Percentiles rank a stretch among this genome's conserved stretches.
phyloP scores from a whole-genome alignment of 129 eudicot species.

The Oenanthe sinensis region DNA sequence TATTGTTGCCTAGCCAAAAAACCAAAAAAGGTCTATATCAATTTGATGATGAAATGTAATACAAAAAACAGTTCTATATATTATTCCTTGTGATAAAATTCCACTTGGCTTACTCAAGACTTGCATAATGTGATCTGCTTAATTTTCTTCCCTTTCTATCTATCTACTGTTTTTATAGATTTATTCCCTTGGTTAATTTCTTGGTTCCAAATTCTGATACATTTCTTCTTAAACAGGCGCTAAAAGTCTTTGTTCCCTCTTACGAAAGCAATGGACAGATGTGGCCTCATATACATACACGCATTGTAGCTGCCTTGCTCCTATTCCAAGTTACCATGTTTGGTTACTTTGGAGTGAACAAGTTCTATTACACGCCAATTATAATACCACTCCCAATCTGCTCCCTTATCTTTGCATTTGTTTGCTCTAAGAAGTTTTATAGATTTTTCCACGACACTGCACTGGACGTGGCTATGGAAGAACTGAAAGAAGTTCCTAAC shows the following conservation, averaged over 20 bases:
- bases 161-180: background rate
- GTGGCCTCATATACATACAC: slow-evolving; percentile 84
- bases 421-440: slow-evolving; percentile 56
- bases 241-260: slow-evolving; percentile 70
- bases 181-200: slow-evolving; percentile 23
- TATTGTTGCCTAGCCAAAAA: background rate
- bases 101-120: background rate
- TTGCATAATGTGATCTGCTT: background rate
- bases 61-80: background rate
- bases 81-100: background rate
- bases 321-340: slow-evolving; percentile 74
- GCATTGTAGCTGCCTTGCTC: slow-evolving; percentile 57
- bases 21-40: background rate
- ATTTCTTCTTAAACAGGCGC: slow-evolving; percentile 27
- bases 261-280: slow-evolving; percentile 83
- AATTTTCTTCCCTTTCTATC: background rate
- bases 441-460: slow-evolving; percentile 58
- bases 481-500: slow-evolving; percentile 53
- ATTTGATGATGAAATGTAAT: background rate
- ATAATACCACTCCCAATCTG: slow-evolving; percentile 62
- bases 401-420: slow-evolving; percentile 45
- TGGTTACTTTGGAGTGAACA: slow-evolving; percentile 63
- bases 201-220: background rate
- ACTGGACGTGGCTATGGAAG: slow-evolving; percentile 52
- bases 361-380: slow-evolving; percentile 38